Evolutionary conservation across 345 rosid species (phyloP).

Genomic region (Populus euphratica): DNA sequence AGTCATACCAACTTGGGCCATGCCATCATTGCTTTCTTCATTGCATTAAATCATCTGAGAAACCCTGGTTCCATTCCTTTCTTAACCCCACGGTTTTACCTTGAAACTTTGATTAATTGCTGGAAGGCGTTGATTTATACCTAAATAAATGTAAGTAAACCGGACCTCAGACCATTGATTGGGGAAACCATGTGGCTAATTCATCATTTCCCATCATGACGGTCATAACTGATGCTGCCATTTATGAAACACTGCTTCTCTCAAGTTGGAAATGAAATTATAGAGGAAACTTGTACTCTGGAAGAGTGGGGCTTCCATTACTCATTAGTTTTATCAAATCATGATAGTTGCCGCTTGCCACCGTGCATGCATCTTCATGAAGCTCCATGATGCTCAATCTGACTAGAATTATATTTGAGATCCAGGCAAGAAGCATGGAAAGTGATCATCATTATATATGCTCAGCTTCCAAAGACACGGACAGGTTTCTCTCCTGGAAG

Average conservation of each 20-base stretch:
- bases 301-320: not conserved
- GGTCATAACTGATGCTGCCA: not conserved
- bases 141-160: not conserved
- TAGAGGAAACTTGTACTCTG: not conserved
- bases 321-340: not conserved
- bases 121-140: constrained; percentile 2
- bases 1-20: not conserved
- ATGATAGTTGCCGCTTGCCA: not conserved
- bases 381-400: not conserved
- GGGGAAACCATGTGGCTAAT: not conserved
- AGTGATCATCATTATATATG: constrained; percentile 24
- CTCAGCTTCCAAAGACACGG: not conserved
- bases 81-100: not conserved
- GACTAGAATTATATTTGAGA: constrained; percentile 18
- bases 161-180: not conserved
- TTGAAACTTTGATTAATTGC: not conserved
- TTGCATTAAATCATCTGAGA: not conserved
- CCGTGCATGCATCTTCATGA: not conserved
- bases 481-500: not conserved
- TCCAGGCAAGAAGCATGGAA: constrained; percentile 51
- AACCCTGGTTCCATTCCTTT: not conserved
- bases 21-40: not conserved
- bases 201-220: constrained; percentile 10
- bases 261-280: not conserved
- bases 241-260: not conserved